Percentiles rank a stretch among this genome's conserved stretches.
phyloP scores from a whole-genome alignment of 495 filamentous ascomycete genomes.

The Tuber microsphaerosporum region DNA sequence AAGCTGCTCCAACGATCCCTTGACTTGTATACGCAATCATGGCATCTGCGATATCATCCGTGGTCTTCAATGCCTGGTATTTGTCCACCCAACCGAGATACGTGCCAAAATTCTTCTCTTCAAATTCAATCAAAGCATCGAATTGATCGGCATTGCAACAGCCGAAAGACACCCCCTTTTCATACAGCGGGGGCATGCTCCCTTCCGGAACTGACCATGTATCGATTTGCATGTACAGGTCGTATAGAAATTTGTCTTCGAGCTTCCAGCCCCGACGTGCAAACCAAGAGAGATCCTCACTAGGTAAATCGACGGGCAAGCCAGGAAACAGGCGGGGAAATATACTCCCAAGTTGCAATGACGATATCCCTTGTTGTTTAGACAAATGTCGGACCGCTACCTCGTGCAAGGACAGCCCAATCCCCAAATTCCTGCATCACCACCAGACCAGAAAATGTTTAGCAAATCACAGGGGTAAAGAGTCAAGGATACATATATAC shows the following conservation, averaged over 20 bases:
- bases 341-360: slow-evolving; percentile 55
- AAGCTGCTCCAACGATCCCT: slow-evolving; percentile 50
- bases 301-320: slow-evolving; percentile 44
- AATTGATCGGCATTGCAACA: slow-evolving; percentile 51
- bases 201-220: slow-evolving; percentile 47
- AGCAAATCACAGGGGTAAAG: slow-evolving; percentile 3
- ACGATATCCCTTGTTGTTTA: slow-evolving; percentile 50
- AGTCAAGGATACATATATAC: neutral
- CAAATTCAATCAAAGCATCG: slow-evolving; percentile 50
- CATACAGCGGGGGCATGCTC: slow-evolving; percentile 41
- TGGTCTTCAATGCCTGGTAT: slow-evolving; percentile 37
- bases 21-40: slow-evolving; percentile 39
- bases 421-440: slow-evolving; percentile 45
- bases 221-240: slow-evolving; percentile 52
- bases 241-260: slow-evolving; percentile 49
- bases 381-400: slow-evolving; percentile 51
- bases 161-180: slow-evolving; percentile 44
- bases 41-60: slow-evolving; percentile 42
- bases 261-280: slow-evolving; percentile 53
- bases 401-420: slow-evolving; percentile 54
- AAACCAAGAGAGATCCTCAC: slow-evolving; percentile 54
- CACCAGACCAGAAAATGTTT: slow-evolving; percentile 8
- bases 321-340: slow-evolving; percentile 58
- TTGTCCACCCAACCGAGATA: slow-evolving; percentile 43
- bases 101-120: slow-evolving; percentile 44